Evolutionary conservation across 2,329 filamentous ascomycete species (phyloP), one percentile per base, ranked within the genome.

Genomic region (Daldinia eschscholtzii): DNA sequence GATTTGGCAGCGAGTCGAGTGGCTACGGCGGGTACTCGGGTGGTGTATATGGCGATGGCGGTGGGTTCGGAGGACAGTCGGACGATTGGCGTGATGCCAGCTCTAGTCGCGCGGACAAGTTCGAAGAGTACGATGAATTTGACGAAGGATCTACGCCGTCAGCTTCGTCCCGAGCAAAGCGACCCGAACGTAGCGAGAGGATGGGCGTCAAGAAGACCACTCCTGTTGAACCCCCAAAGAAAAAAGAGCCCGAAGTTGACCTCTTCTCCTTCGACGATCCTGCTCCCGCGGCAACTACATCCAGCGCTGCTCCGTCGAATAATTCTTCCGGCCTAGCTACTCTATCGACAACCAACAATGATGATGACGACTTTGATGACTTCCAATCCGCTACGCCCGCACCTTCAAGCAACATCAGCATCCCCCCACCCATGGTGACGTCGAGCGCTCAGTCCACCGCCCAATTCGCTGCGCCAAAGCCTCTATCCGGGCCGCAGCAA

Each of bases 101-200:
- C 65, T 84, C 84, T 73, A 85, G 84, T 74, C 83, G 90, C 65
- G 84, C 86, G 62, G 94, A 97, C 72, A 88, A 91, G 72, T 99
- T 98, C 74, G 95, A 98, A 74, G 96, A 98, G 81, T 99, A 99
- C 76, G 94, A 99, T 78, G 96, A 99, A 81, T 95, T 91, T 76
- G 95, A 98, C 63, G 96, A 97, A 76, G 93, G 87, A 44, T 81
- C 85, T 37, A 85, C 86, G 56, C 82, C 81, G 57, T 79, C 85
- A 58, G 83, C 87, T 65, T 81, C 88, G 26, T 82, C 83, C 37
- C 83, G 84, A 73, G 82, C 85, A 75, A 88, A 85, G 77, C 82
- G 84, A 71, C 74, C 81, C 67, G 85, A 86, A 75, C 80, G 83
- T 7, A 76, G 80, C 6, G 82, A 84, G 61, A 72, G 80, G 48